Percentiles rank a stretch among this genome's conserved stretches.
Conservation (phyloP, 805 yeast species). For the Candida oleophila region DNA sequence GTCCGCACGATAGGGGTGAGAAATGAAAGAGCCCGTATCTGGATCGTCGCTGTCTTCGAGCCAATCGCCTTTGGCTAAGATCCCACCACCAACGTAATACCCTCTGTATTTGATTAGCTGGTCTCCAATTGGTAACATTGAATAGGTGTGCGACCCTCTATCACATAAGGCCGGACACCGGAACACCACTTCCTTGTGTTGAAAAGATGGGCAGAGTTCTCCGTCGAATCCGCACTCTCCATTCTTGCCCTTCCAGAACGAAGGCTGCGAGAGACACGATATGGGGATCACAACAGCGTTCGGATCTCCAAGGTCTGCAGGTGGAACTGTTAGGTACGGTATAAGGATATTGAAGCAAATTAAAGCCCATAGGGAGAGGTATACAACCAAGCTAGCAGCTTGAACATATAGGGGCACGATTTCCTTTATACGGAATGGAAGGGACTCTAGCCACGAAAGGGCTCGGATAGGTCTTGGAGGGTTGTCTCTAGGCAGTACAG, state of each 20-base stretch:
- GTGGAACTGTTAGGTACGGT: constrained; percentile 47
- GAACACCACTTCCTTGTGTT: constrained; percentile 44
- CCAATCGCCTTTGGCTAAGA: constrained; percentile 10
- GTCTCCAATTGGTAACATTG: constrained; percentile 72
- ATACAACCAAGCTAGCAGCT: constrained; percentile 31
- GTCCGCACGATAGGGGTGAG: constrained; percentile 79
- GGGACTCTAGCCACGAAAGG: constrained; percentile 28
- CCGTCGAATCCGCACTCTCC: constrained; percentile 75
- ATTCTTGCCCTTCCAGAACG: constrained; percentile 75
- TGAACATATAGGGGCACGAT: constrained; percentile 24
- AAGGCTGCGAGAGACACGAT: constrained; percentile 45
- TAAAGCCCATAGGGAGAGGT: constrained; percentile 48
- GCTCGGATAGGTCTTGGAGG: constrained; percentile 40
- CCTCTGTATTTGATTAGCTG: constrained; percentile 66
- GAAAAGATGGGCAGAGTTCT: constrained; percentile 50
- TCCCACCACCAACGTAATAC: constrained; percentile 78
- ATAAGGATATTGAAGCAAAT: constrained; percentile 34
- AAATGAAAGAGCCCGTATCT: constrained; percentile 17
- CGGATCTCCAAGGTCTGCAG: constrained; percentile 21
- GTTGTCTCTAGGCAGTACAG: constrained; percentile 44
- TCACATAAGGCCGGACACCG: constrained; percentile 91
- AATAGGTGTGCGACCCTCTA: constrained; percentile 71
- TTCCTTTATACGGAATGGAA: constrained; percentile 39
- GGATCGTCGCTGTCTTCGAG: constrained; percentile 10
- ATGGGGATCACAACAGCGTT: constrained; percentile 39